Conservation (phyloP, 2,329 filamentous ascomycete genomes). For the Neofusicoccum cordaticola region DNA sequence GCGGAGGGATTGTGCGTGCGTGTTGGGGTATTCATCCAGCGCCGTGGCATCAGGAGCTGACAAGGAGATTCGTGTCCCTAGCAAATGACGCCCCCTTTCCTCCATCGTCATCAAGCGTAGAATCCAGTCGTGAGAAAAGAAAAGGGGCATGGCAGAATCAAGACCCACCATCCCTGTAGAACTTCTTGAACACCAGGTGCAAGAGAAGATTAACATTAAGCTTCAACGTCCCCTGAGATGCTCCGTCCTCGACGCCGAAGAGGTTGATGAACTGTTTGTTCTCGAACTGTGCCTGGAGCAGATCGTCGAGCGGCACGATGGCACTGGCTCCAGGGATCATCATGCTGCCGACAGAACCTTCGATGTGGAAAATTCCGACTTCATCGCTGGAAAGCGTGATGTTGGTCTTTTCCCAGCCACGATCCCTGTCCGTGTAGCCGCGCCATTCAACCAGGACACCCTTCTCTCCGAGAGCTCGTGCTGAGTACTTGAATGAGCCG, state of each 20-base stretch:
- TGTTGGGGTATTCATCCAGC: slow-evolving; percentile 8
- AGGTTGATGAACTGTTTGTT: slow-evolving; percentile 94
- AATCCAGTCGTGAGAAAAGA: background rate
- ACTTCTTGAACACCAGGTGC: slow-evolving; percentile 98
- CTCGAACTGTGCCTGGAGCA: slow-evolving; percentile 95
- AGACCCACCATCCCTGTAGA: slow-evolving; percentile 59
- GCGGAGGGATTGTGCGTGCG: background rate
- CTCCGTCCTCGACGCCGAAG: slow-evolving; percentile 49
- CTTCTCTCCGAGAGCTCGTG: slow-evolving; percentile 83
- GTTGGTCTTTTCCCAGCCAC: slow-evolving; percentile 89
- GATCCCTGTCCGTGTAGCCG: slow-evolving; percentile 63
- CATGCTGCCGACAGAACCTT: slow-evolving; percentile 86
- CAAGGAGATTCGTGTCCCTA: background rate
- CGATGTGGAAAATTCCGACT: slow-evolving; percentile 89
- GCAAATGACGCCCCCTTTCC: background rate
- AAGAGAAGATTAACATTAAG: slow-evolving; percentile 96
- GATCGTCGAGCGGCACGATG: slow-evolving; percentile 83
- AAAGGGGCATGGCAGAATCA: background rate
- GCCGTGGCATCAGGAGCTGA: background rate
- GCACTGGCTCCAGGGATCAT: slow-evolving; percentile 93
- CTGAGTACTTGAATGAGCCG: slow-evolving; percentile 95
- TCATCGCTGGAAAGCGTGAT: slow-evolving; percentile 92
- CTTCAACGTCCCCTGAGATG: slow-evolving; percentile 54
- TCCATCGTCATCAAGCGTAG: background rate
- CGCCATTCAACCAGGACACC: slow-evolving; percentile 92